A percentile compares a stretch with the other conserved stretches of the same genome.
phyloP scores from a whole-genome alignment of 2,329 filamentous ascomycete genomes.

The Eutypella sp. region DNA sequence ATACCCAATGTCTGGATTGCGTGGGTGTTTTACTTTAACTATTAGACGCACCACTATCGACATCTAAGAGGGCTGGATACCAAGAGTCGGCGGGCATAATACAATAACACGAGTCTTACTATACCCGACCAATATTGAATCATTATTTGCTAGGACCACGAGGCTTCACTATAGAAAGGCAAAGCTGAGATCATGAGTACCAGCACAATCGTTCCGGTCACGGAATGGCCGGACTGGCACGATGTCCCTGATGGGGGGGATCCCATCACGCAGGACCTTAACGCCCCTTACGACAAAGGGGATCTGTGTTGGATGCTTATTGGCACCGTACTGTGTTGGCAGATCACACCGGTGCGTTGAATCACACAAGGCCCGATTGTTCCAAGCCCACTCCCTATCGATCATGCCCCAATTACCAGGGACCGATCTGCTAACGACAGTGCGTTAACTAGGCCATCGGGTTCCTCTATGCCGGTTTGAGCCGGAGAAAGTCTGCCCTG shows the following conservation, averaged over 20 bases:
- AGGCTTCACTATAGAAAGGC: too few relatives aligned
- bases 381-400: background rate
- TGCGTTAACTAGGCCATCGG: constrained; percentile 25
- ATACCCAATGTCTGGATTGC: too few relatives aligned
- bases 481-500: constrained; percentile 32
- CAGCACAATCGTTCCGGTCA: constrained; percentile 19
- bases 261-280: constrained; percentile 38
- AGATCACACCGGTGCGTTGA: constrained; percentile 27
- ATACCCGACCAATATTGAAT: background rate
- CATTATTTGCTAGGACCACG: background rate
- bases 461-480: constrained; percentile 35
- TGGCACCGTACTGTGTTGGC: constrained; percentile 32
- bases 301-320: constrained; percentile 39
- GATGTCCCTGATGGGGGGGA: constrained; percentile 36
- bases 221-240: constrained; percentile 39
- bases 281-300: constrained; percentile 40
- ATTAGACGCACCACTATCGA: too few relatives aligned
- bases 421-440: too few relatives aligned
- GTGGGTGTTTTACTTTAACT: too few relatives aligned
- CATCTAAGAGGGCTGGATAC: too few relatives aligned
- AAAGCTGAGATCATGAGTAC: background rate
- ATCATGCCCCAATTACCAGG: too few relatives aligned
- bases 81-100: too few relatives aligned
- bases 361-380: background rate
- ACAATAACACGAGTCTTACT: too few relatives aligned